A percentile compares a stretch with the other conserved stretches of the same genome.
Evolutionary conservation across 1,284 basidiomycete species (phyloP).

Genomic region (Kalmanozyma brasiliensis): DNA sequence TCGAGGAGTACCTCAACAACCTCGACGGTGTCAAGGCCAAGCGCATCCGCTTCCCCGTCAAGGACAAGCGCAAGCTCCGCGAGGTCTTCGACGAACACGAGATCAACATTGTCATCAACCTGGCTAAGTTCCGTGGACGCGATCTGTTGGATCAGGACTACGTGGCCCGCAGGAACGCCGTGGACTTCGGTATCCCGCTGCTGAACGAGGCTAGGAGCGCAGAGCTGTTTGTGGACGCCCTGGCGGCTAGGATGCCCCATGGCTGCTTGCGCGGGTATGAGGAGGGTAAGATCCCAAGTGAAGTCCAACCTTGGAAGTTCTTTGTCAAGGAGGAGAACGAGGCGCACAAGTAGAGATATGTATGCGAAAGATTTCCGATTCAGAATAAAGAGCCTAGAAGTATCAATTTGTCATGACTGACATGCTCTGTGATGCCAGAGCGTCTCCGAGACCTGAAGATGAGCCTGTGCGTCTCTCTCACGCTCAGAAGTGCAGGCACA

Average conservation of each 20-base stretch:
- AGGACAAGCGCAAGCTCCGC: slow-evolving; percentile 94
- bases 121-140: slow-evolving; percentile 82
- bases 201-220: slow-evolving; percentile 92
- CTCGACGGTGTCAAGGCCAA: slow-evolving; percentile 72
- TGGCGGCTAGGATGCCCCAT: slow-evolving; percentile 86
- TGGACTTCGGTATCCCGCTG: slow-evolving; percentile 73
- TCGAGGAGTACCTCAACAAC: slow-evolving; percentile 85
- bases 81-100: slow-evolving; percentile 87
- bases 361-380: no score
- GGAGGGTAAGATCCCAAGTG: slow-evolving; percentile 90
- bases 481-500: no score
- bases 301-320: slow-evolving; percentile 73
- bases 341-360: slow-evolving; percentile 24
- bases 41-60: slow-evolving; percentile 94
- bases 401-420: no score
- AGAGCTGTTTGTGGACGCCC: slow-evolving; percentile 87
- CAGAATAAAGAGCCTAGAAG: no score
- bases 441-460: no score
- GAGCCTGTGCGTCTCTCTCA: no score
- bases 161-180: slow-evolving; percentile 76
- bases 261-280: slow-evolving; percentile 83
- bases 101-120: slow-evolving; percentile 94
- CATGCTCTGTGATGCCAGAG: no score
- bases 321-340: slow-evolving; percentile 54
- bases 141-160: slow-evolving; percentile 93